Percentiles rank a stretch among this genome's conserved stretches.
These are phyloP conservation scores for Trichosporon ovoides DNA, from an alignment of 1,284 basidiomycete genomes.

Conservation along the genomic window DNA sequence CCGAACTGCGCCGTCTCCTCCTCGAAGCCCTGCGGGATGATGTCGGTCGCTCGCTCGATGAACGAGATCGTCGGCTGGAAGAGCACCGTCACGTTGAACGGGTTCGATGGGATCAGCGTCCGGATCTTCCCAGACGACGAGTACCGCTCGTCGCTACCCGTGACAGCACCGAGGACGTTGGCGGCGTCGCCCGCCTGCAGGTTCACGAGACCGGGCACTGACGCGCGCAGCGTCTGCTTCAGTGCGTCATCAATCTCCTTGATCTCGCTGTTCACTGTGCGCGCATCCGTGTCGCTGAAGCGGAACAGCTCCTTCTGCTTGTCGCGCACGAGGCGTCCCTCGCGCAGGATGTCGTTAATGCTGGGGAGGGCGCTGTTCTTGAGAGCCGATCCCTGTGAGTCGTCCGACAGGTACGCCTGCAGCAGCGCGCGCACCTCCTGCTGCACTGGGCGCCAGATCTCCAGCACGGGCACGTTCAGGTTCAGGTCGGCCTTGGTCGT, in stretches of 20 bases:
- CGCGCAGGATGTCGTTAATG: constrained; percentile 89
- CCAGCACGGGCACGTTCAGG: constrained; percentile 65
- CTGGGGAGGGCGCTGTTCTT: constrained; percentile 82
- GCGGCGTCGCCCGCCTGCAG: constrained; percentile 56
- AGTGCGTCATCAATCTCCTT: constrained; percentile 78
- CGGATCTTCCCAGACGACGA: constrained; percentile 69
- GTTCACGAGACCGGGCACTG: constrained; percentile 83
- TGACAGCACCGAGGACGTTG: constrained; percentile 34
- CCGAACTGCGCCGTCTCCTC: constrained; percentile 63
- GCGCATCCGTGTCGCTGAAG: constrained; percentile 79
- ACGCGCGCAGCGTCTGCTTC: constrained; percentile 74
- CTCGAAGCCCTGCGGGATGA: constrained; percentile 68
- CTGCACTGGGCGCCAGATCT: constrained; percentile 89
- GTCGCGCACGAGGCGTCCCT: constrained; percentile 70
- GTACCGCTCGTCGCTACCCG: constrained; percentile 59
- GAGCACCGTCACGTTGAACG: constrained; percentile 88
- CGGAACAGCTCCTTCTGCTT: constrained; percentile 74
- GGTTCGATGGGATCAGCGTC: constrained; percentile 79
- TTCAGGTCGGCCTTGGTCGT: constrained; percentile 64
- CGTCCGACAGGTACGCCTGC: constrained; percentile 85
- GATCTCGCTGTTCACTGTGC: constrained; percentile 63
- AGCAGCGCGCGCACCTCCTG: constrained; percentile 84
- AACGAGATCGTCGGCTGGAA: constrained; percentile 91
- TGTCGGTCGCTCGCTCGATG: constrained; percentile 62
- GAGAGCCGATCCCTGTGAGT: constrained; percentile 68